Conservation (phyloP, 345 rosid genomes). For the Arabidopsis suecica region DNA sequence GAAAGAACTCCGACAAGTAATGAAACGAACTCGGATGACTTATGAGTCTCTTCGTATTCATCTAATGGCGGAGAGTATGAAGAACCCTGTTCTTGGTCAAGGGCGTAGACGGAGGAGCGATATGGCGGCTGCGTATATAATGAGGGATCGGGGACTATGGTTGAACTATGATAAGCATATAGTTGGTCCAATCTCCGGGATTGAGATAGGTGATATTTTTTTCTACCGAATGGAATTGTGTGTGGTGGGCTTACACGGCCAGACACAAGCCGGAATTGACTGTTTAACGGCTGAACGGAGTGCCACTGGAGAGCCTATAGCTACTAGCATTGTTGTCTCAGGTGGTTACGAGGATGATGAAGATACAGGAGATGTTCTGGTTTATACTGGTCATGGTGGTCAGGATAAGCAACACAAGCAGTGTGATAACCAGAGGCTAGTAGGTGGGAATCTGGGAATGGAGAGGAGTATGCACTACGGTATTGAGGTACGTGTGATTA, state of each 20-base stretch:
- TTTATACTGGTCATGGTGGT: constrained; percentile 87
- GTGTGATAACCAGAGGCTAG: constrained; percentile 72
- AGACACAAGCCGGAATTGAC: constrained; percentile 87
- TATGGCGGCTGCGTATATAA: constrained; percentile 53
- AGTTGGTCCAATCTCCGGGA: constrained; percentile 78
- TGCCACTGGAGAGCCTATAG: constrained; percentile 74
- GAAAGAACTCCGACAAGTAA: constrained; percentile 52
- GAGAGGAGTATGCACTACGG: constrained; percentile 83
- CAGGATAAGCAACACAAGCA: constrained; percentile 68
- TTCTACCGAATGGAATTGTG: constrained; percentile 71
- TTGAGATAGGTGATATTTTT: constrained; percentile 75
- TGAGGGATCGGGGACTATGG: constrained; percentile 67
- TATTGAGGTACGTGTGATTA: constrained; percentile 71
- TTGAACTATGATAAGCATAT: constrained; percentile 68
- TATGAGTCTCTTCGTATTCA: constrained; percentile 69
- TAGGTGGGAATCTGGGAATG: constrained; percentile 86
- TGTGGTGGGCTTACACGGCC: constrained; percentile 77
- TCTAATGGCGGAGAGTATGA: constrained; percentile 51
- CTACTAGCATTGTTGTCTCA: constrained; percentile 74
- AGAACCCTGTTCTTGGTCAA: constrained; percentile 27
- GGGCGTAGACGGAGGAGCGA: constrained; percentile 59
- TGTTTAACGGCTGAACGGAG: constrained; percentile 61
- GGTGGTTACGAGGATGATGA: constrained; percentile 91
- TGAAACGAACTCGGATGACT: constrained; percentile 66
- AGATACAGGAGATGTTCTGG: constrained; percentile 66